Evolutionary conservation across 805 yeast species (phyloP).

Genomic region (Saccharomyces kudriavzevii): DNA sequence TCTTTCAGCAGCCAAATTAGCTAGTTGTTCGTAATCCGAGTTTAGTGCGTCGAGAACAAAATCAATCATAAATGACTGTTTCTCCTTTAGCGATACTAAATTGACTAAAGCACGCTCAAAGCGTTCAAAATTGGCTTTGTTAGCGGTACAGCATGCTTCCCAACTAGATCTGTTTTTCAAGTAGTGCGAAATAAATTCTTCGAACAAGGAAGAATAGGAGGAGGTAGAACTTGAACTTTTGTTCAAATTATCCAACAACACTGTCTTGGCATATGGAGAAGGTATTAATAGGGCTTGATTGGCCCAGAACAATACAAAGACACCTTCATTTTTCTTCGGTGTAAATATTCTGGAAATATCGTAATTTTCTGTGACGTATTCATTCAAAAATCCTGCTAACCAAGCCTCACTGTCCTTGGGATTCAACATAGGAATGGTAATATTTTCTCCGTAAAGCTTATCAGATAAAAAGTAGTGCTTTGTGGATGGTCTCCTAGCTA

Average conservation of each 20-base stretch:
- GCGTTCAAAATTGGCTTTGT: slow-evolving; percentile 42
- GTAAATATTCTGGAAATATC: slow-evolving; percentile 39
- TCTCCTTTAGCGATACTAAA: slow-evolving; percentile 57
- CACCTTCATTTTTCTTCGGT: slow-evolving; percentile 49
- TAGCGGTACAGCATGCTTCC: slow-evolving; percentile 36
- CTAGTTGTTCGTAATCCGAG: slow-evolving; percentile 36
- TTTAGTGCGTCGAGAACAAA: slow-evolving; percentile 52
- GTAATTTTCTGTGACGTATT: slow-evolving; percentile 42
- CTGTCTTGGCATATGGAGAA: slow-evolving; percentile 49
- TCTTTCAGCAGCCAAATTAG: slow-evolving; percentile 43
- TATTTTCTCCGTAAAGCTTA: slow-evolving; percentile 47
- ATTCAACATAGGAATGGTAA: slow-evolving; percentile 44
- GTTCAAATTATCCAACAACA: slow-evolving; percentile 40
- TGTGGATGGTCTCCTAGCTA: slow-evolving; percentile 32
- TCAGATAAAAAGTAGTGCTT: slow-evolving; percentile 44
- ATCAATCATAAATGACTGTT: slow-evolving; percentile 45
- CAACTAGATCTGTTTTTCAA: slow-evolving; percentile 39
- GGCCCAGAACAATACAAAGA: slow-evolving; percentile 55
- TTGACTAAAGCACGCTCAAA: slow-evolving; percentile 54
- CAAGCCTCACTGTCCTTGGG: slow-evolving; percentile 56
- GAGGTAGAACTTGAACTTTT: slow-evolving; percentile 22
- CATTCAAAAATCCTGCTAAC: slow-evolving; percentile 35
- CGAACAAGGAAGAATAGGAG: slow-evolving; percentile 42
- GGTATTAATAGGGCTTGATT: slow-evolving; percentile 53
- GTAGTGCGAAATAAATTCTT: slow-evolving; percentile 39